Evolutionary conservation across 176 grass and related monocot species (phyloP), one percentile per base, ranked within the genome.

Genomic region (Poa annua): DNA sequence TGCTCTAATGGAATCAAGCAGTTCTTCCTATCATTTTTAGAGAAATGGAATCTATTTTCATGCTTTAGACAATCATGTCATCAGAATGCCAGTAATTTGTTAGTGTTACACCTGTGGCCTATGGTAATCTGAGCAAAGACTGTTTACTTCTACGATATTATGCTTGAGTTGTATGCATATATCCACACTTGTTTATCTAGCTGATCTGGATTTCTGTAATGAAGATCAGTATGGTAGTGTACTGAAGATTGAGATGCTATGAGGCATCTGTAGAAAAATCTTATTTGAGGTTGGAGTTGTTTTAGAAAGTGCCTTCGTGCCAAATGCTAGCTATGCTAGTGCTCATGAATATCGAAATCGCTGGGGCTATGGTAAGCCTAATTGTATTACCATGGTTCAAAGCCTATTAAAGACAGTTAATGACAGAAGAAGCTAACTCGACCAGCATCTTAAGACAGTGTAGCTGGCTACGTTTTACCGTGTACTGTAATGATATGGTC

Each of bases 1-100:
- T 70, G 17, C 66, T n/a, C 66, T 70, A 70, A 47, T 47, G 39
- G 68, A 71, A 71, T 42, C n/a, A 71, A 71, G 38, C 67, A 71
- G n/a, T 71, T 71, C 11, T 50, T 50, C 48, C 48, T 50, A 50
- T 16, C 4, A 50, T 50, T 14, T 50, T 50, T 50, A 16, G 48
- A 16, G 13, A 50, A 50, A 50, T 50, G 48, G 9, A 12, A 50
- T 15, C 9, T 50, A 50, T 50, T 50, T 50, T 15, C 48, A 48
- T 50, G 11, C 66, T 70, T 70, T 39, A 70, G 38, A 24, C 55
- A 24, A 59, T 59, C 55, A 24, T 59, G n/a, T 24, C 21, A 59
- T 59, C 21, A 24, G 3, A 59, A 24, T 59, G 24, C 55, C 55
- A 59, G 8, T 24, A 59, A 10, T 24, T 59, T 59, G n/a, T 59